phyloP scores from a whole-genome alignment of 345 rosid genomes.

The Combretum micranthum region DNA sequence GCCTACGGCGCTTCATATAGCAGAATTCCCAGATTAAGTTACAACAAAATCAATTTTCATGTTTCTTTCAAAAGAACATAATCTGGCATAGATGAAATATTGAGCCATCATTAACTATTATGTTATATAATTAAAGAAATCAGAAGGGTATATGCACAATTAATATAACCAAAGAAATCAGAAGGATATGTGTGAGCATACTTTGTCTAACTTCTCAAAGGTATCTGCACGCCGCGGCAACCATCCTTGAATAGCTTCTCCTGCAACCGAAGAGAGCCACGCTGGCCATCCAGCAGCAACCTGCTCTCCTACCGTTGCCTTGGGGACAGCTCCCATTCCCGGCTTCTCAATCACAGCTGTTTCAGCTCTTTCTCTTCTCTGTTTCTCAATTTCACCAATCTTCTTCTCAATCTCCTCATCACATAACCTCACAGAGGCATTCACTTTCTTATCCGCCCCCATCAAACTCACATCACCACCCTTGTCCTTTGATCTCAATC shows the following conservation, averaged over 20 bases:
- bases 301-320: slow-evolving; percentile 48
- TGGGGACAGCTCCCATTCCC: slow-evolving; percentile 26
- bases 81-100: background rate
- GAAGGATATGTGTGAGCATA: slow-evolving; percentile 21
- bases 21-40: background rate
- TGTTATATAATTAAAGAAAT: no score
- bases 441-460: slow-evolving; percentile 47
- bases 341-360: slow-evolving; percentile 22
- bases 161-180: background rate
- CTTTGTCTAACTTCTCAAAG: slow-evolving; percentile 79
- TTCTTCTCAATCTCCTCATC: slow-evolving; percentile 44
- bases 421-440: slow-evolving; percentile 39
- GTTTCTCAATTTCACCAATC: slow-evolving; percentile 21
- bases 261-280: slow-evolving; percentile 78
- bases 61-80: background rate
- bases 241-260: slow-evolving; percentile 87
- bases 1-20: background rate
- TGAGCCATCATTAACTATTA: no score
- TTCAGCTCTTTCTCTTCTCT: slow-evolving; percentile 26
- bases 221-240: slow-evolving; percentile 55
- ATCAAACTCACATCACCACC: slow-evolving; percentile 41
- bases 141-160: background rate
- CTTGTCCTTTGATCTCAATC: slow-evolving; percentile 28
- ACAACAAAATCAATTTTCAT: no score
- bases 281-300: slow-evolving; percentile 85